Evolutionary conservation across 2,329 filamentous ascomycete species (phyloP), one percentile per base, ranked within the genome.

Genomic region (Sordariomycetes sp.): DNA sequence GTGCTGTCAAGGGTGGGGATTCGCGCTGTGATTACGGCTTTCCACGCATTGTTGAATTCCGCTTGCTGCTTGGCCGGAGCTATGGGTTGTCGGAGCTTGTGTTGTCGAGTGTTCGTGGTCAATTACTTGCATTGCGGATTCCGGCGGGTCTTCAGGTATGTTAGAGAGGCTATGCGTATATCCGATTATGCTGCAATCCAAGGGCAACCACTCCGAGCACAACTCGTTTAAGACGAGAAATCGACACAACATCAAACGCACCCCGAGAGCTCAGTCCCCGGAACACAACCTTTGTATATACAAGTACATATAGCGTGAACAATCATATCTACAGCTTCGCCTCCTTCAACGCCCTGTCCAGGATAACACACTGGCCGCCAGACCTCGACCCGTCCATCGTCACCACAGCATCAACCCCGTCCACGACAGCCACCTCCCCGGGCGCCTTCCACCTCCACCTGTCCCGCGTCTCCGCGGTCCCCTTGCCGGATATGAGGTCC

Each of bases 381-480:
- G 77, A 77, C 50, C 79, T 68, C 55, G 74, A 79, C 2, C 79
- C 79, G 59, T 82, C 79, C 60, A 78, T 72, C 0, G 45, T 52
- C 34, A 52, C 48, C 13, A 56, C 48, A 24, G n/a, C 22, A 2
- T 52, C 55, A 10, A 57, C 52, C 8, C 52, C 55, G 17, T 58
- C 55, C 48, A 56, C 53, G 20, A 52, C 58, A 10, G 24, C 22
- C 4, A 52, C 50, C 20, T 54, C 34, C 4, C 55, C 59, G 5
- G 39, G 51, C 32, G 74, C 73, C 75, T 83, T 90, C 76, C 85
- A 88, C 34, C 76, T 75, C 80, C 79, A 83, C 64, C 81, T 82
- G 1, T 70, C 66, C 42, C 71, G 71, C 62, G 90, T 79, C 56
- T 78, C 77, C 3, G 71, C 65, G 0, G 72, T 70, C 15, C 74